These are phyloP conservation scores for Brassica carinata DNA, from an alignment of 345 rosid genomes.

Conservation along the genomic window DNA sequence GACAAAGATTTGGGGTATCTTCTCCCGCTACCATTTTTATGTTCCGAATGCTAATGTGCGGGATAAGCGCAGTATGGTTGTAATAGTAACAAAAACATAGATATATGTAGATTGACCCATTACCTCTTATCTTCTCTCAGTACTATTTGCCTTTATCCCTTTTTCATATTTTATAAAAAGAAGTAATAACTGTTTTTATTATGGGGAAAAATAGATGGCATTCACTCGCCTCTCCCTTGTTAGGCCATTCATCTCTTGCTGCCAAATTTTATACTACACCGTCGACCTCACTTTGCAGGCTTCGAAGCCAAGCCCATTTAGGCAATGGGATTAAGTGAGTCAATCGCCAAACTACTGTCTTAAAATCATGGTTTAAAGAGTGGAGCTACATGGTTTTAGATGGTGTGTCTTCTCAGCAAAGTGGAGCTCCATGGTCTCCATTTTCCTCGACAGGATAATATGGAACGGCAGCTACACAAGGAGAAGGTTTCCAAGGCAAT, in stretches of 20 bases:
- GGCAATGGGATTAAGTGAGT: neutral
- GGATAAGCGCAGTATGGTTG: too few species aligned
- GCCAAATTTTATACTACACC: neutral
- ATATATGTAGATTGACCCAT: slow-evolving; percentile 10
- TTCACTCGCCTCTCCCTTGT: slow-evolving; percentile 3
- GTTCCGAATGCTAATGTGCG: too few species aligned
- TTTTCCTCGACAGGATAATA: neutral
- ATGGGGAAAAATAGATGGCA: slow-evolving; percentile 4
- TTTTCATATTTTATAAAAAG: neutral
- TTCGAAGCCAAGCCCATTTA: slow-evolving; percentile 15
- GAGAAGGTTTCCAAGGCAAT: neutral
- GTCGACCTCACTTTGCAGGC: neutral
- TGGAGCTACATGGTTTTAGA: neutral
- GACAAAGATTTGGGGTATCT: slow-evolving; percentile 62
- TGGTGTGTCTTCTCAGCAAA: neutral
- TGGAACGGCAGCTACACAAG: neutral
- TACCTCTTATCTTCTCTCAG: slow-evolving; percentile 16
- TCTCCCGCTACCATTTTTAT: slow-evolving; percentile 26
- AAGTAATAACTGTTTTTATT: neutral
- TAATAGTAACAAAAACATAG: too few species aligned
- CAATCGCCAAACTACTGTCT: neutral
- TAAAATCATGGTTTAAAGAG: neutral
- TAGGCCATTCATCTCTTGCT: slow-evolving; percentile 9
- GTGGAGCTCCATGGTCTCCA: neutral
- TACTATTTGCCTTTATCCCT: slow-evolving; percentile 20